These are phyloP conservation scores for Diplosphaera chodatii DNA, from an alignment of 139 green algal species.

Conservation along the genomic window DNA sequence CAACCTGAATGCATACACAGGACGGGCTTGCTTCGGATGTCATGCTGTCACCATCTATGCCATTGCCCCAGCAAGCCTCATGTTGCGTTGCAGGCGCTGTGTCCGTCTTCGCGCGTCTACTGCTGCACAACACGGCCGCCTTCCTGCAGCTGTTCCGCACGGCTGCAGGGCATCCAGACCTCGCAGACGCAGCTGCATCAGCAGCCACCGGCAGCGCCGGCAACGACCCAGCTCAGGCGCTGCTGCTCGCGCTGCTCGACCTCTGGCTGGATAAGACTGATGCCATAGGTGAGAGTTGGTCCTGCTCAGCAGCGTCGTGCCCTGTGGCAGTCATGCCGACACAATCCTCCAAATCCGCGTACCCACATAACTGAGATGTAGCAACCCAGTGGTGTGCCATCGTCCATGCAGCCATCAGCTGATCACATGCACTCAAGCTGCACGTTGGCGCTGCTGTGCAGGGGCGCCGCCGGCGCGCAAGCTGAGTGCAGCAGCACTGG, in stretches of 20 bases:
- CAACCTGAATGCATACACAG: too few relatives aligned
- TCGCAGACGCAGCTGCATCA: slow-evolving; percentile 1
- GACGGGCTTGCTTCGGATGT: too few relatives aligned
- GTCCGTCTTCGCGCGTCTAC: slow-evolving; percentile 58
- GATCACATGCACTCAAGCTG: too few relatives aligned
- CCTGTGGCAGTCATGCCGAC: not conserved
- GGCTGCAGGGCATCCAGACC: not conserved
- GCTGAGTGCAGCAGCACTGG: slow-evolving; percentile 69
- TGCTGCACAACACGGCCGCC: slow-evolving; percentile 42
- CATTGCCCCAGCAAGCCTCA: not conserved
- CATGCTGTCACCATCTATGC: not conserved
- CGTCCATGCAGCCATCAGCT: too few relatives aligned
- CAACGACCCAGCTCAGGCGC: slow-evolving; percentile 3
- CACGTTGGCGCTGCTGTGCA: too few relatives aligned
- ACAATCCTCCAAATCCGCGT: too few relatives aligned
- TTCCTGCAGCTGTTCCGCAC: slow-evolving; percentile 39
- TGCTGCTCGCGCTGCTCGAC: slow-evolving; percentile 47
- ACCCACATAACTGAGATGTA: too few relatives aligned
- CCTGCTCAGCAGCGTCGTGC: not conserved
- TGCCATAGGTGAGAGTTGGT: not conserved
- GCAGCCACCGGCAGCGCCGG: not conserved
- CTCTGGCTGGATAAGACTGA: slow-evolving; percentile 52
- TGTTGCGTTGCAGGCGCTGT: slow-evolving; percentile 20
- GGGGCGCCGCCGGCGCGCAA: slow-evolving; percentile 41
- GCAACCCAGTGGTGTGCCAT: too few relatives aligned